Base-by-base conservation (phyloP, 176 grass and related monocot species). In the Bonia amplexicaulis region DNA sequence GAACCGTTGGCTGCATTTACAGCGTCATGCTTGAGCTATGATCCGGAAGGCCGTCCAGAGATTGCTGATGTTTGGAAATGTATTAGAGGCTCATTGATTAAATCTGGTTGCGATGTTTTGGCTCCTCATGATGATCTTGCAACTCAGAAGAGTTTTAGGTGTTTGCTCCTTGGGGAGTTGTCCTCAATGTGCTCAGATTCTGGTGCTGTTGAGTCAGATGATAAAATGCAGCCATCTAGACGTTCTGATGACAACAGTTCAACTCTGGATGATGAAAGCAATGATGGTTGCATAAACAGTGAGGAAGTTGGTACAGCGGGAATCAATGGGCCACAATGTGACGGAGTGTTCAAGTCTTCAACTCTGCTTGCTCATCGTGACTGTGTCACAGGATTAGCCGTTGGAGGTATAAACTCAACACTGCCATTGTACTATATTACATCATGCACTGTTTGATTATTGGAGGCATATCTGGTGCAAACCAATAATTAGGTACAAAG, bases 321-420 rank as follows among this genome's bases (percentile, higher is more conserved):
- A 76, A 68, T 72, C 52, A n/a, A 74, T 52, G 84, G 69, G 3
- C 35, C 74, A 77, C 68, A 82, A 22, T 44, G 61, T 71, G 74
- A 37, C 2, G 26, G 39, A 68, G 42, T 63, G 35, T 84, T 77
- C 63, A 92, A 84, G 49, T 86, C 75, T 26, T 74, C 81, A 58
- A 92, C 91, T 33, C 74, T 95, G 82, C 68, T 67, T 73, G 91
- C 78, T 66, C 96, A 98, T 71, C 91, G 86, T 70, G 96, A 98
- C 80, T 98, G 91, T 59, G 87, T 95, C 42, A 95, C 93, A 64
- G 89, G 91, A 37, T 88, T 98, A 82, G 81, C 86, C 47, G 77
- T 95, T 90, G 91, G 93, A 95, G 96, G 93, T 95, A 95, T 63
- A 88, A 69, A 31, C 49, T 37, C 23, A 74, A 80, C 58, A 79